Evolutionary conservation across 2,329 filamentous ascomycete genomes (phyloP).

Genomic region (Truncatella angustata): DNA sequence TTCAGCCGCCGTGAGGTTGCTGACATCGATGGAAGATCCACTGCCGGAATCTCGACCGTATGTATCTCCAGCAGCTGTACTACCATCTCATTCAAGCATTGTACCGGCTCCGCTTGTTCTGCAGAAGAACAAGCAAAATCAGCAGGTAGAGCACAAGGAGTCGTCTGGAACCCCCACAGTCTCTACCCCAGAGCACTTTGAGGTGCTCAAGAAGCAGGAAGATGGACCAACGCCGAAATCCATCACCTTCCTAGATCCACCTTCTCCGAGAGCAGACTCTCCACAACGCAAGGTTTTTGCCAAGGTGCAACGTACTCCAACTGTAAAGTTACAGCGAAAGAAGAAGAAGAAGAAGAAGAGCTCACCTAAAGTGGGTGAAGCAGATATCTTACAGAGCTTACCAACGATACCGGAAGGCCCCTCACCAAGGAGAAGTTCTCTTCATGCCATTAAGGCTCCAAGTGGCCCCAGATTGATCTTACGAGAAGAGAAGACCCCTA

Average conservation of each 20-base stretch:
- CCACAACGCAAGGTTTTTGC: conserved; percentile 21
- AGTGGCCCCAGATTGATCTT: conserved; percentile 15
- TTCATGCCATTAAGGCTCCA: conserved; percentile 27
- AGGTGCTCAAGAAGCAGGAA: conserved; percentile 37
- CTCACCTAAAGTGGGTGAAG: conserved; percentile 26
- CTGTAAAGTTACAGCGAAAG: conserved; percentile 58
- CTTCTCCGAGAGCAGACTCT: conserved; percentile 14
- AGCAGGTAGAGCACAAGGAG: conserved; percentile 1
- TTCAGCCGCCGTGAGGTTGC: conserved; percentile 54
- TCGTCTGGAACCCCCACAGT: conserved; percentile 21
- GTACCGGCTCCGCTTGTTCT: conserved; percentile 24
- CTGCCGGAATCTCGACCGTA: conserved; percentile 49
- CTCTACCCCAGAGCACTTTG: conserved; percentile 33
- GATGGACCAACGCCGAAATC: conserved; percentile 28
- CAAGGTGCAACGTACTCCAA: conserved; percentile 24
- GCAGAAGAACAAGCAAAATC: conserved; percentile 17
- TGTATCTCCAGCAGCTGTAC: conserved; percentile 37
- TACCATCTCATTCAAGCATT: conserved; percentile 17
- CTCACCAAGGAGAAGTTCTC: conserved; percentile 39
- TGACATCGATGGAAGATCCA: conserved; percentile 62
- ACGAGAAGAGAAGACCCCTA: conserved; percentile 14
- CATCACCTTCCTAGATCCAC: conserved; percentile 6
- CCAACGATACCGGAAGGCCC: conserved; percentile 52
- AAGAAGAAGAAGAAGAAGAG: conserved; percentile 34
- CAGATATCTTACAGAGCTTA: conserved; percentile 37